A percentile compares a stretch with the other conserved stretches of the same genome.
phyloP scores from a whole-genome alignment of 805 yeast genomes.

The Metschnikowia vanudenii region DNA sequence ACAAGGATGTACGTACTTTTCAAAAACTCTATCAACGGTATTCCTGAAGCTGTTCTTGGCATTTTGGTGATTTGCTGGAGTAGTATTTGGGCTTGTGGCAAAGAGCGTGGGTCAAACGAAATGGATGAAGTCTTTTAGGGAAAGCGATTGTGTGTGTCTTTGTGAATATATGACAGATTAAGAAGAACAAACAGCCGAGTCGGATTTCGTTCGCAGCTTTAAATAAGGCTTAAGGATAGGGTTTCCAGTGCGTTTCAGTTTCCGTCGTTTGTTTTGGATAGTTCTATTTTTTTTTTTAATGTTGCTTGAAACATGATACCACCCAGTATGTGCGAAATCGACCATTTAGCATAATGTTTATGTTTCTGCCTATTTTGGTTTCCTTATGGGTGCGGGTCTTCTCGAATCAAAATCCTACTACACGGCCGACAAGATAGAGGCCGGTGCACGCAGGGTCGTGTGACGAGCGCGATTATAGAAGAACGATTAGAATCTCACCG shows the following conservation, averaged over 20 bases:
- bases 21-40: constrained; percentile 44
- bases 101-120: background rate
- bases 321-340: constrained; percentile 8
- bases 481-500: no score
- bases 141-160: constrained; percentile 4
- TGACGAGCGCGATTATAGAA: background rate
- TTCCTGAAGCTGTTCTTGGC: constrained; percentile 11
- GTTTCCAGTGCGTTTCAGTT: background rate
- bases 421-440: background rate
- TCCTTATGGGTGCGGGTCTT: constrained; percentile 8
- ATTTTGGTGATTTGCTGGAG: background rate
- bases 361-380: constrained; percentile 12
- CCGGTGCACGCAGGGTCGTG: constrained; percentile 3
- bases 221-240: background rate
- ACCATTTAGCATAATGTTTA: constrained; percentile 7
- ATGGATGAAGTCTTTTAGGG: background rate
- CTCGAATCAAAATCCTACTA: background rate
- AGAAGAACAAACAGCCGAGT: background rate
- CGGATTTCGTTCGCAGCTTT: background rate
- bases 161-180: constrained; percentile 2
- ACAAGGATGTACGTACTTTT: constrained; percentile 34
- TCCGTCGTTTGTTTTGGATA: background rate
- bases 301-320: constrained; percentile 4
- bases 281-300: background rate
- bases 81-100: background rate